Base-by-base conservation (phyloP, 768 basidiomycete genomes). In the Rhodotorula graminis region DNA sequence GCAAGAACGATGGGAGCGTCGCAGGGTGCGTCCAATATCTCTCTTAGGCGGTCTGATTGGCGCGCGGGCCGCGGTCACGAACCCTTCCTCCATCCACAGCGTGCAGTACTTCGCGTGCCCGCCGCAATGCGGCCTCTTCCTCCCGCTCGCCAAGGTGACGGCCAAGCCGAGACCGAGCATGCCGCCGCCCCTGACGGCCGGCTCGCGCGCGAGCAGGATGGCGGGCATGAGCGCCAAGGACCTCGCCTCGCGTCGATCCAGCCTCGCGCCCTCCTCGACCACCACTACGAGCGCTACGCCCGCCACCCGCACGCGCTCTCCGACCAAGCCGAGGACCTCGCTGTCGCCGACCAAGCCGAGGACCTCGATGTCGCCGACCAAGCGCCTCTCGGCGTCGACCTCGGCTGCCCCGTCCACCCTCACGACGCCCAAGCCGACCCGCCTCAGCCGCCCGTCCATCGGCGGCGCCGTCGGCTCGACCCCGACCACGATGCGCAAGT, bases 1-100 rank as follows among this genome's bases (percentile, higher is more conserved):
- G 95, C 1, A 99, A 98, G 83, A 99, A 99, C 78, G 87, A 97
- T 77, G 95, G 95, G 47, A 86, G 87, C 58, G 93, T 95, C 10
- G 85, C 84, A 73, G 92, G 91, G 94, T 96, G 79, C 84, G 92
- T 37, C 85, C 31, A 40, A 18, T 29, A 6, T 3, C n/a, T 55
- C 53, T 23, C 10, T 52, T 8, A 5, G 31, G 2, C 12, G 3
- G 11, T 55, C 27, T 31, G n/a, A n/a, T 9, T 9, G 37, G 37
- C 37, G 37, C 37, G n/a, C 31, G 55, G 9, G n/a, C 60, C 37
- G 27, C 53, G n/a, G 12, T 29, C n/a, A 52, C 25, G 9, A 1
- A 27, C 11, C 4, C 10, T 21, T 33, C 33, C 10, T 7, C 3
- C 18, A 1, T 25, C 18, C 14, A 29, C 77, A 94, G 93, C 55